Base-by-base conservation (phyloP, 768 basidiomycete genomes). In the Strobilomyces echinocephalus region DNA sequence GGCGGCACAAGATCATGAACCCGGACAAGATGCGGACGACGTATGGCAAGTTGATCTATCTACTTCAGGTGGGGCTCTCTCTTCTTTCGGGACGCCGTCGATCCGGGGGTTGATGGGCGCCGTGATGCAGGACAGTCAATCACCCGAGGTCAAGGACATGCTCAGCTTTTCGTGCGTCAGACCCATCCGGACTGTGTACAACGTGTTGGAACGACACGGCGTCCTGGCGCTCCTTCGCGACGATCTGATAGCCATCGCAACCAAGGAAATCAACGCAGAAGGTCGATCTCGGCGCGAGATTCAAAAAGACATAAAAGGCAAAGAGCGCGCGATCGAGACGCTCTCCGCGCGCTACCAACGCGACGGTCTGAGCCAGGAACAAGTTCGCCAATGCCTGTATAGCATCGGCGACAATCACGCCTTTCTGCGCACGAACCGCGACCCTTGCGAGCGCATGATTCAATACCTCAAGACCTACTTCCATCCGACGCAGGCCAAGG, bases 391-490 rank as follows among this genome's bases (percentile, higher is more conserved):
- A 63, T 91, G 89, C 63, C 68, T 93, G 46, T 93, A 92, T 67
- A 88, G 86, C 61, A 91, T 93, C 47, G 91, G 91, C 3, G 91
- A 93, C 69, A 93, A 93, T 62, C 88, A 92, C 64, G 88, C 91
- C 11, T 93, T 93, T 77, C 71, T 92, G 57, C 82, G 91, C 28
- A 81, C 81, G 50, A 92, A 93, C 59, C 87, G 91, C 36, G 91
- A 93, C 64, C 91, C 91, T 45, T 93, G 91, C 71, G 90, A 93
- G 54, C 77, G 79, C 52, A 87, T 92, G 87, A 92, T 93, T 49
- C 65, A 61, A 4, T 87, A 84, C 62, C 73, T 93, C 59, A 88
- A 87, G 66, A 72, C 83, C 55, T 77, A 86, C 63, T 93, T 91
- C 77, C 81, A 91, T 58, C 79, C 91, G 6, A 84, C 83, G 3